Evolutionary conservation across 2,329 filamentous ascomycete species (phyloP).

Genomic region (Aspergillus persii): DNA sequence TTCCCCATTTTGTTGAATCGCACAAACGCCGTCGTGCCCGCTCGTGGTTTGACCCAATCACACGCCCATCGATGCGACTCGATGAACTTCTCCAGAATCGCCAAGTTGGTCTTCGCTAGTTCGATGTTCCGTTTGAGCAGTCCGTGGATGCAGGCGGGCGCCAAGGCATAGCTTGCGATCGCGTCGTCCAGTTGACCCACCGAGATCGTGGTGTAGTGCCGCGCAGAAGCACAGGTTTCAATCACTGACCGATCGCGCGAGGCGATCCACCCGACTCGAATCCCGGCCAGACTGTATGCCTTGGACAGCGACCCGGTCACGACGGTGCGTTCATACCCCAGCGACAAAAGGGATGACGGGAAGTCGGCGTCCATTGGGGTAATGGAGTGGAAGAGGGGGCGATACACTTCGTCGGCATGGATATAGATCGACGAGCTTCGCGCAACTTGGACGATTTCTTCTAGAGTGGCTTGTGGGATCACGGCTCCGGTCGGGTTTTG

Average conservation of each 20-base stretch:
- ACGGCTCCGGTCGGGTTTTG: constrained; percentile 78
- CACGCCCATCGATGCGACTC: constrained; percentile 62
- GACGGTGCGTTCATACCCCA: constrained; percentile 69
- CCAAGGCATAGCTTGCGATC: constrained; percentile 72
- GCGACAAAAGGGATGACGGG: constrained; percentile 66
- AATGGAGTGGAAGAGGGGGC: constrained; percentile 74
- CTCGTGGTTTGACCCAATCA: constrained; percentile 70
- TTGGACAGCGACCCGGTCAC: constrained; percentile 82
- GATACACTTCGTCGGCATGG: constrained; percentile 77
- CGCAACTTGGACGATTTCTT: constrained; percentile 62
- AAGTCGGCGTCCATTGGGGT: constrained; percentile 53
- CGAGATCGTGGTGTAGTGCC: constrained; percentile 84
- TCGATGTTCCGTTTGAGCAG: constrained; percentile 63
- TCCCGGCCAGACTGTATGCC: constrained; percentile 77
- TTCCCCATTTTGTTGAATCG: constrained; percentile 59
- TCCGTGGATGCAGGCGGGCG: constrained; percentile 60
- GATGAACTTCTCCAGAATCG: constrained; percentile 65
- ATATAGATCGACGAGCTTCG: constrained; percentile 61
- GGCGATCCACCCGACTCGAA: constrained; percentile 80
- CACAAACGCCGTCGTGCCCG: constrained; percentile 79
- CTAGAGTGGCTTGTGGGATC: constrained; percentile 59
- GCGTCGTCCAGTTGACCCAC: constrained; percentile 80
- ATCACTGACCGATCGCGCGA: constrained; percentile 63
- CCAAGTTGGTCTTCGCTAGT: constrained; percentile 67
- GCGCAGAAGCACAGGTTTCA: constrained; percentile 59